Base-by-base conservation (phyloP, 345 rosid species). In the Anacardium occidentale region DNA sequence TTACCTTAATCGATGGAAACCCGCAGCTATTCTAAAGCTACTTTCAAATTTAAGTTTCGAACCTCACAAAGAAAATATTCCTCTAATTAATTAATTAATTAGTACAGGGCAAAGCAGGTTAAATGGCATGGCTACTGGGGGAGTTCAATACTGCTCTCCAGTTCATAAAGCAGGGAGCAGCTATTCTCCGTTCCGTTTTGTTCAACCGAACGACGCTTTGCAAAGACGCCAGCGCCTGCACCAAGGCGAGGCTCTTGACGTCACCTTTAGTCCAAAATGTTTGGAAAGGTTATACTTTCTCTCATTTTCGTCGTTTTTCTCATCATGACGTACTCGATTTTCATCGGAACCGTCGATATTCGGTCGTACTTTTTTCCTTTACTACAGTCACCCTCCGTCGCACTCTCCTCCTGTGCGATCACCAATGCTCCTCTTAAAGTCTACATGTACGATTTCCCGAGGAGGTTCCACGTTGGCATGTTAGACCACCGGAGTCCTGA, bases 361-460 rank as follows among this genome's bases (percentile, higher is more conserved):
- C 74, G 89, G 64, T 65, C 91, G 18, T 77, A 83, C 76, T 91
- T 89, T 85, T 95, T 88, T 79, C 86, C 91, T 4, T 77, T 68
- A 29, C 78, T 82, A 2, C 90, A 79, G 66, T 77, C 88, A 1
- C 79, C 76, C 5, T 61, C 80, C 3, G 55, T 10, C 47, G 10
- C 56, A 15, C 68, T 10, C 34, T 67, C 80, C 75, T 84, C 80
- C 75, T 84, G 87, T 17, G 40, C 74, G 10, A 29, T 3, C 32
- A 59, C 66, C 32, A 75, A 51, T 34, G 75, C 69, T 3, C 86
- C 94, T 47, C 88, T 92, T 74, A 85, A 77, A 54, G 89, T 95
- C 61, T 92, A 79, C 91, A 91, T 95, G 97, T 95, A 95, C 83
- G 92, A 91, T 75, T 96, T 95, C 61, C 99, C 99, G 0, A 77